A percentile compares a stretch with the other conserved stretches of the same genome.
These are phyloP conservation scores for Cucumis cinereus DNA, from an alignment of 306 rosid genomes.

Conservation along the genomic window DNA sequence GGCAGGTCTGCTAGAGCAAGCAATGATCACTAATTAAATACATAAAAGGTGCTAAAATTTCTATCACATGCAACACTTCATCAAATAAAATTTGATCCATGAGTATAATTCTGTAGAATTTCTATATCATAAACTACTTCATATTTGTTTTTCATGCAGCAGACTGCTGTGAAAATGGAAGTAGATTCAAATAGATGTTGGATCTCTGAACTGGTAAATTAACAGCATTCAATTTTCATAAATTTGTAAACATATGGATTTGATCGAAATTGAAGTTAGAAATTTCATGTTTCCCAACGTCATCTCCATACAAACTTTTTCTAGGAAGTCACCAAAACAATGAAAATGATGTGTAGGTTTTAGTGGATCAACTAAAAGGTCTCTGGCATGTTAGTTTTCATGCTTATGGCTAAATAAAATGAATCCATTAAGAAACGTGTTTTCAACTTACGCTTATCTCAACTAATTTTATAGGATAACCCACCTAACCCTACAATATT, in stretches of 20 bases:
- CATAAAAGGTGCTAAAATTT: neutral
- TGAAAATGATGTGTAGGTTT: neutral
- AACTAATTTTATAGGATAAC: too few relatives aligned
- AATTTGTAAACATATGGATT: neutral
- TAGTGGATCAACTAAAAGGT: neutral
- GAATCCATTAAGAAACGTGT: neutral
- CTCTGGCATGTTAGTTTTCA: neutral
- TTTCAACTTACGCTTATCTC: too few relatives aligned
- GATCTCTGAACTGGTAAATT: neutral
- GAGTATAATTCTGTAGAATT: neutral
- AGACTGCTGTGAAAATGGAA: neutral
- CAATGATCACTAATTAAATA: neutral
- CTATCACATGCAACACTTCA: neutral
- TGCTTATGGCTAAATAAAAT: neutral
- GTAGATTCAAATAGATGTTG: neutral
- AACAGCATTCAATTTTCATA: neutral
- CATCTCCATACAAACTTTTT: neutral
- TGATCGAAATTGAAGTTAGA: neutral
- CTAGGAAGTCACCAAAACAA: neutral
- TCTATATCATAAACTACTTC: neutral
- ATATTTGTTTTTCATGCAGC: neutral
- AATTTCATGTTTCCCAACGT: neutral
- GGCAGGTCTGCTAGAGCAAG: neutral
- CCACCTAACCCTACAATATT: too few relatives aligned
- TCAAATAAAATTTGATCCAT: neutral